phyloP scores from a whole-genome alignment of 2,329 filamentous ascomycete genomes.

The Penicillium sp. region DNA sequence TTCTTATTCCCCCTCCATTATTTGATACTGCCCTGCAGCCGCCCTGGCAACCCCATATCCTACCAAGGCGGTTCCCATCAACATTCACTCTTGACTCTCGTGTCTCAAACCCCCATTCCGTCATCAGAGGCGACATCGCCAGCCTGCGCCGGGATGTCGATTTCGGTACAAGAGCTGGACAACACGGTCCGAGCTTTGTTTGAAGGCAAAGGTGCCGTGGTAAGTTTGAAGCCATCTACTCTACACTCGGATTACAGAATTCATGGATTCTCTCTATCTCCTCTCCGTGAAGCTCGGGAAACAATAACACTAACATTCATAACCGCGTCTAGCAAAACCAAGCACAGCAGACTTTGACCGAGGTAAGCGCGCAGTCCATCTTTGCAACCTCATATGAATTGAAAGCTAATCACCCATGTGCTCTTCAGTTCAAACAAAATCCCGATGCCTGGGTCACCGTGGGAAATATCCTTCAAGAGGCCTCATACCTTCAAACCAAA shows the following conservation, averaged over 20 bases:
- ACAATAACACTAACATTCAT: constrained; percentile 31
- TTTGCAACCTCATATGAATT: background rate
- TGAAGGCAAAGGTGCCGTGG: constrained; percentile 90
- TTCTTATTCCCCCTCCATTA: constrained; percentile 7
- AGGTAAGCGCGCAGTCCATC: constrained; percentile 58
- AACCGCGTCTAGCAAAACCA: constrained; percentile 74
- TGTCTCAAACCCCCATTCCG: constrained; percentile 20
- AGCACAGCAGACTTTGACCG: constrained; percentile 88
- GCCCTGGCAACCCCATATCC: constrained; percentile 19
- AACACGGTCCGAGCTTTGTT: constrained; percentile 95
- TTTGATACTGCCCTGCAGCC: constrained; percentile 10
- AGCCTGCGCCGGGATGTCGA: constrained; percentile 54
- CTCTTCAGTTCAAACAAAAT: constrained; percentile 89
- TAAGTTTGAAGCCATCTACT: constrained; percentile 48
- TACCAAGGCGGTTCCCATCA: constrained; percentile 6
- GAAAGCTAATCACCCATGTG: constrained; percentile 4
- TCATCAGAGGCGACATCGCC: constrained; percentile 32
- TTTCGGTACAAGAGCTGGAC: constrained; percentile 91
- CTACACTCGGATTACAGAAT: background rate
- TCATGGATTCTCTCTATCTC: background rate
- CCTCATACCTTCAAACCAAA: constrained; percentile 93
- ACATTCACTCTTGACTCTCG: constrained; percentile 10
- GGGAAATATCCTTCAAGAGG: constrained; percentile 92
- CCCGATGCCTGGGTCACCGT: constrained; percentile 97
- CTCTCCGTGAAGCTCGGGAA: background rate